phyloP scores from a whole-genome alignment of 2,329 filamentous ascomycete species.

The Aspergillus ochraceoroseus region DNA sequence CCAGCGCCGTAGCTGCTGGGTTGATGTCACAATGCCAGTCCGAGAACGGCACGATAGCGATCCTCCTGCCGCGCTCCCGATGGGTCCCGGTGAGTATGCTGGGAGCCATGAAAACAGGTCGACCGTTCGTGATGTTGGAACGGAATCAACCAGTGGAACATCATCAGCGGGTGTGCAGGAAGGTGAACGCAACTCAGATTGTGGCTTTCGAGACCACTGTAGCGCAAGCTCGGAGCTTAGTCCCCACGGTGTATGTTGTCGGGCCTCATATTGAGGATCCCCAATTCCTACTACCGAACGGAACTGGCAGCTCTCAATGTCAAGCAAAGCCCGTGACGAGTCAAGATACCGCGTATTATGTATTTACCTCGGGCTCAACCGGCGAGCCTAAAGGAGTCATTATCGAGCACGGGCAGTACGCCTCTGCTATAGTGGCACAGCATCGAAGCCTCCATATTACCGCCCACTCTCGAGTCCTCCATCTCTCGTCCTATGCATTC shows the following conservation, averaged over 20 bases:
- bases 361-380: slow-evolving; percentile 10
- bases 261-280: too few relatives aligned
- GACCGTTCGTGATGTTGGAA: too few relatives aligned
- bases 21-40: not conserved
- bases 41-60: not conserved
- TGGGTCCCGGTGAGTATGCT: too few relatives aligned
- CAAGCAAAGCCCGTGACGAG: not conserved
- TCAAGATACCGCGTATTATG: not conserved
- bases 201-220: too few relatives aligned
- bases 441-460: not conserved
- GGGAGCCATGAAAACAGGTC: too few relatives aligned
- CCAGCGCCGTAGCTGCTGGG: not conserved
- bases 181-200: too few relatives aligned
- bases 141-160: too few relatives aligned
- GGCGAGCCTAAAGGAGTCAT: slow-evolving; percentile 7
- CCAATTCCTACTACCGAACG: too few relatives aligned
- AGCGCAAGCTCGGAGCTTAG: too few relatives aligned
- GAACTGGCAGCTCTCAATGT: not conserved
- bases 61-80: too few relatives aligned
- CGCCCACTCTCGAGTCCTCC: slow-evolving; percentile 17
- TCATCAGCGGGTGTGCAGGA: too few relatives aligned
- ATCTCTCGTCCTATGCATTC: slow-evolving; percentile 41
- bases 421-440: not conserved
- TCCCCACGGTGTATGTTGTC: too few relatives aligned
- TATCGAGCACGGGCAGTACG: not conserved